These are phyloP conservation scores for Chytriomyces sp. DNA, from an alignment of 192 early-diverging fungal species.

Conservation along the genomic window DNA sequence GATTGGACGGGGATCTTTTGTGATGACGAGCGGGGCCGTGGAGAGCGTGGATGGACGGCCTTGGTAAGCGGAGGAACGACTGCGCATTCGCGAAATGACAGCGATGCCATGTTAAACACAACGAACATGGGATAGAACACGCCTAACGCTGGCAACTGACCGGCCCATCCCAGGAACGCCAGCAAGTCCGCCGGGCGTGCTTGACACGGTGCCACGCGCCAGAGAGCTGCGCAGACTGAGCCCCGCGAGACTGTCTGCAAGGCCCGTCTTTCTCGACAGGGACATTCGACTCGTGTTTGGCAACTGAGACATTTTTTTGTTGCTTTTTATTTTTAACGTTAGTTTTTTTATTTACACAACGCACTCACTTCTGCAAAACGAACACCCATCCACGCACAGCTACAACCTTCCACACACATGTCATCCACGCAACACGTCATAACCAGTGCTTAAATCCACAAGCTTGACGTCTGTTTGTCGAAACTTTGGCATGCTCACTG, in stretches of 20 bases:
- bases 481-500: too few relatives aligned
- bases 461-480: too few relatives aligned
- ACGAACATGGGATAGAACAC: neutral
- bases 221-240: constrained; percentile 1
- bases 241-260: constrained; percentile 8
- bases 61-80: constrained; percentile 18
- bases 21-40: constrained; percentile 27
- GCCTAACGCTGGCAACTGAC: neutral
- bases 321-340: too few relatives aligned
- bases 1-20: constrained; percentile 72
- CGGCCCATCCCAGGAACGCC: neutral
- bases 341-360: too few relatives aligned
- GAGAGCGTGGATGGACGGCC: constrained; percentile 23
- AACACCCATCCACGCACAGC: too few relatives aligned
- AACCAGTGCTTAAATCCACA: too few relatives aligned
- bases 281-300: neutral
- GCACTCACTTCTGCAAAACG: too few relatives aligned
- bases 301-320: neutral
- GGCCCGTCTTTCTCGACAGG: neutral
- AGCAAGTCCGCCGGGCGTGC: too few relatives aligned
- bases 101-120: neutral
- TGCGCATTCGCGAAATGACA: neutral
- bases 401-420: too few relatives aligned
- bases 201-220: too few relatives aligned
- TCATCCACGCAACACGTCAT: too few relatives aligned